Evolutionary conservation across 73 alveolate species (phyloP), one percentile per base, ranked within the genome.

Genomic region (Symbiodinium natans): DNA sequence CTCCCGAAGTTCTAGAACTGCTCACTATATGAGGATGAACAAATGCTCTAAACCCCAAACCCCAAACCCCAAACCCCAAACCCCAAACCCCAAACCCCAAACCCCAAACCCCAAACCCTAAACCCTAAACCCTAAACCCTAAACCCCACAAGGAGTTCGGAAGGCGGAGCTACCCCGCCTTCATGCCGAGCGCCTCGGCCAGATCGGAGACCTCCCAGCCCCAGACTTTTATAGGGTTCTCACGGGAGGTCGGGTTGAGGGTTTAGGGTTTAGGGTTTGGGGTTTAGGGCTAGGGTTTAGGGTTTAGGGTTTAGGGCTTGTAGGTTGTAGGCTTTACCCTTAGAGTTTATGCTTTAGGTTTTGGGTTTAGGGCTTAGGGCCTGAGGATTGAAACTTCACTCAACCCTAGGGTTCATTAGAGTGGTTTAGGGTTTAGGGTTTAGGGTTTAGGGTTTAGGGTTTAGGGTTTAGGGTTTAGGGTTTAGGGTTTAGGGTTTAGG

Each of bases 101-200:
- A 4, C 31, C 31, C 31, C 2, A 56, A 63, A 63, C 77, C 77
- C 77, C 25, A 27, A 63, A 63, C 75, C 75, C 75, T 56, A 56
- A 56, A 56, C 34, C 77, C 77, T 59, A 59, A 23, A 17, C 77
- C 77, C 36, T 17, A 3, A 1, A 3, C 38, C 77, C 77, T 59
- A 59, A 3, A 3, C 38, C 77, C 34, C 63, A n/a, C 17, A 48
- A 48, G 63, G 17, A 25, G 21, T 4, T 0, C 68, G 23, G 31
- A 52, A 52, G 15, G 3, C 71, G 8, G 31, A 0, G 71, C n/a
- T n/a, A 48, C 8, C n/a, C 74, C 34, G 40, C 95, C 95, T 90
- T 90, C 97, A 90, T 90, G 80, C 97, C 97, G 19, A 90, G 42
- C 11, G 87, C 88, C 77, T 90, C 97, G 4, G 97, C 97, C 21